These are phyloP conservation scores for Syzygium grande DNA, from an alignment of 345 rosid species.

Conservation along the genomic window DNA sequence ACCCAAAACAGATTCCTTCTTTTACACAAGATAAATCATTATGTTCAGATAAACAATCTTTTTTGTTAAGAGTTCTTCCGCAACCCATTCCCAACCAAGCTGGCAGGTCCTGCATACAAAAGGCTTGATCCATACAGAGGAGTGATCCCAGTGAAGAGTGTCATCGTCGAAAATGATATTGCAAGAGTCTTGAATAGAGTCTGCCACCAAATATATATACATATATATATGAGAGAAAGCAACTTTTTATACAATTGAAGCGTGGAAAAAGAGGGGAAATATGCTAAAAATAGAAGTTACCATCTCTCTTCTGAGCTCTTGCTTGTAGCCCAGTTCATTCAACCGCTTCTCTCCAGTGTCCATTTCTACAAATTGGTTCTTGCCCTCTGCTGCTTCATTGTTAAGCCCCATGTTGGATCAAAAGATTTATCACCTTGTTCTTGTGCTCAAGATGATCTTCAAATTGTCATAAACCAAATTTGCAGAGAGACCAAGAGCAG, in stretches of 20 bases:
- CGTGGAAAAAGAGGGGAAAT: background rate
- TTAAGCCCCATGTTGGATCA: background rate
- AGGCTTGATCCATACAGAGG: slow-evolving; percentile 58
- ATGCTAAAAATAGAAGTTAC: background rate
- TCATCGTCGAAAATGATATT: slow-evolving; percentile 50
- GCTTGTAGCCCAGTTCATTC: slow-evolving; percentile 51
- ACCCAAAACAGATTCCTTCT: background rate
- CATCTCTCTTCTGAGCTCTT: slow-evolving; percentile 56
- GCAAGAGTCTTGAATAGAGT: slow-evolving; percentile 51
- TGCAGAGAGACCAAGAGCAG: background rate
- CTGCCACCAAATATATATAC: slow-evolving; percentile 10
- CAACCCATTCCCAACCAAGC: slow-evolving; percentile 62
- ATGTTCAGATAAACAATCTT: background rate
- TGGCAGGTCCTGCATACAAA: slow-evolving; percentile 45
- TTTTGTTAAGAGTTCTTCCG: background rate
- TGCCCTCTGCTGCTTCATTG: background rate
- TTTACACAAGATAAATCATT: no score
- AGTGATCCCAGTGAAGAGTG: slow-evolving; percentile 46
- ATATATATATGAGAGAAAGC: background rate
- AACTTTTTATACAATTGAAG: background rate
- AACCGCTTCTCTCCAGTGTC: slow-evolving; percentile 54
- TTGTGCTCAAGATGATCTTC: background rate
- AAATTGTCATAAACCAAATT: background rate
- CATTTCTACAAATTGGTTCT: slow-evolving; percentile 6
- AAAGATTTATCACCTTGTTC: background rate